Evolutionary conservation across 2,329 filamentous ascomycete genomes (phyloP), one percentile per base, ranked within the genome.

Genomic region (Capronia americana): DNA sequence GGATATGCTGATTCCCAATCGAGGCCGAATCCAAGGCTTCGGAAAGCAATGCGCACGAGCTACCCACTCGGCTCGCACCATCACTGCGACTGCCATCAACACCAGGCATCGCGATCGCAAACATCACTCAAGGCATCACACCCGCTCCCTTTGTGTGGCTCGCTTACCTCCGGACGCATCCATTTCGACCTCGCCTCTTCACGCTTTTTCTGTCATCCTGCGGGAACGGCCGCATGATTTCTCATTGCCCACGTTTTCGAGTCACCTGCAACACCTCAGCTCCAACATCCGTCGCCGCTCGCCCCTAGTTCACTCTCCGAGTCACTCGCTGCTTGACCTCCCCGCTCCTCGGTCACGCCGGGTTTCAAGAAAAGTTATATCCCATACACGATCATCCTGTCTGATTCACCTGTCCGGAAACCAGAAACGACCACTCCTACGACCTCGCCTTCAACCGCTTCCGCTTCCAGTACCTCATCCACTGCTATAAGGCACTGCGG

Each of bases 181-280:
- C 44, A 44, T 30, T 12, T 57, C 28, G 57, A 30, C n/a, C 30
- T 57, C 38, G 32, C 32, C 61, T 50, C 56, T 56, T 46, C 32
- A 61, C 50, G 30, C 38, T 61, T 48, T 57, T 66, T 64, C 63
- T 66, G 65, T 68, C 68, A 67, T 68, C 59, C 63, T 60, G 62
- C 68, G 65, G 68, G 60, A 65, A 50, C 65, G 58, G 64, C 56
- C 64, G 57, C 65, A 67, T 66, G 60, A 71, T 71, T 71, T 69
- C 64, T 69, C 69, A 71, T 69, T 66, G 34, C 57, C 69, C 69
- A 70, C 69, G 69, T 72, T 72, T 66, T 69, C 67, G 67, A 71
- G 69, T 65, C 59, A 71, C 70, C 65, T 53, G 5, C 61, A 28
- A n/a, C 26, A 24, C 61, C 60, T 50, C 51, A 23, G 14, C 7